phyloP scores from a whole-genome alignment of 2,329 filamentous ascomycete species.

The Penicillium sp. region DNA sequence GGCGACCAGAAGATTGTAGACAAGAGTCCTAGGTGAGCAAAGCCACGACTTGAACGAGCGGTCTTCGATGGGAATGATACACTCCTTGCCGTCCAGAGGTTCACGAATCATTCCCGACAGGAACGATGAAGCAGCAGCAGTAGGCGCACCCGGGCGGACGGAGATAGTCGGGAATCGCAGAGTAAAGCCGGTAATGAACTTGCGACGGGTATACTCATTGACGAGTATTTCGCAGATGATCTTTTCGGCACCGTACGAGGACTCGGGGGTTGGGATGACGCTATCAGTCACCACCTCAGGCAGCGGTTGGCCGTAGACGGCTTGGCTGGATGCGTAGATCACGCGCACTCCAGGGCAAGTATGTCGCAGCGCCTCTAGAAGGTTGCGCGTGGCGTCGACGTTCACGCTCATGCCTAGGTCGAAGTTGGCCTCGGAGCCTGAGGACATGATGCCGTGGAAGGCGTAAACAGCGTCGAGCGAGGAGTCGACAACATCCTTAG shows the following conservation, averaged over 20 bases:
- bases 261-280: slow-evolving; percentile 55
- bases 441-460: slow-evolving; percentile 65
- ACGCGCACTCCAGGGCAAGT: slow-evolving; percentile 53
- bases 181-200: slow-evolving; percentile 54
- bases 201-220: slow-evolving; percentile 59
- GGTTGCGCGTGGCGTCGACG: slow-evolving; percentile 53
- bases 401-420: slow-evolving; percentile 57
- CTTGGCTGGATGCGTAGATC: slow-evolving; percentile 58
- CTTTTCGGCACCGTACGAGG: slow-evolving; percentile 60
- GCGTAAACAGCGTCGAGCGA: slow-evolving; percentile 54
- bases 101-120: slow-evolving; percentile 60
- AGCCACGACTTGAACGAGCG: slow-evolving; percentile 51
- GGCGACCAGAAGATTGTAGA: slow-evolving; percentile 50
- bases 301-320: slow-evolving; percentile 58
- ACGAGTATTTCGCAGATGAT: slow-evolving; percentile 57
- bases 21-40: slow-evolving; percentile 50
- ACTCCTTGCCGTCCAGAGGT: slow-evolving; percentile 53
- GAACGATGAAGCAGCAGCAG: slow-evolving; percentile 59
- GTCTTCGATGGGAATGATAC: slow-evolving; percentile 49
- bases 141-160: slow-evolving; percentile 57
- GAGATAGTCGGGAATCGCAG: slow-evolving; percentile 59
- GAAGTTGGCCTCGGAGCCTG: slow-evolving; percentile 57
- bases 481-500: slow-evolving; percentile 35
- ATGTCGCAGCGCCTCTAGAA: slow-evolving; percentile 51
- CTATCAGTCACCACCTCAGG: slow-evolving; percentile 49